Base-by-base conservation (phyloP, 768 basidiomycete genomes). In the Naganishia vishniacii region DNA sequence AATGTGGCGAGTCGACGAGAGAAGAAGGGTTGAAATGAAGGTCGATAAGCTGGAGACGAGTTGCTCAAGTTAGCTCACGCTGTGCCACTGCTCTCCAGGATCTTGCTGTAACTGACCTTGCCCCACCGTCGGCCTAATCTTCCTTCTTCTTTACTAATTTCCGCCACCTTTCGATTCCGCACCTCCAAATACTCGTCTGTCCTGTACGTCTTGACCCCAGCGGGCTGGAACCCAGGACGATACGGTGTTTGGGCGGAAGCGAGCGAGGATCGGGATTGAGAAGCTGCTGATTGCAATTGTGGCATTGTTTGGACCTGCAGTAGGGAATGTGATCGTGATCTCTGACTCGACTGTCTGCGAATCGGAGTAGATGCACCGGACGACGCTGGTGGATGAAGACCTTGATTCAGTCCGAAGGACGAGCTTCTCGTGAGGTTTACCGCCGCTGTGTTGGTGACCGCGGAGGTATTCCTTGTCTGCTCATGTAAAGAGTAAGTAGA, bases 191-290 rank as follows among this genome's bases (percentile, higher is more conserved):
- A 97, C 60, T 90, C 88, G 61, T 89, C 91, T 7, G 92, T 95
- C 40, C 87, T 83, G 5, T 82, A 85, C 13, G 86, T 80, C 73
- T 84, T 86, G 4, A 91, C 84, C 4, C 93, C 93, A 70, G 83
- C 87, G 5, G 94, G 94, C 74, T 99, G 94, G 74, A 97, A 99
- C 1, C 91, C 91, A 2, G 89, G 85, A 48, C 87, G 85, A 74
- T 98, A 98, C 1, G 78, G 79, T 68, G 72, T 77, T 65, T 47
- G 3, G 70, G 62, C 32, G 72, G 77, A 7, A 61, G 65, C 1
- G 70, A 64, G 63, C 28, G 45, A 41, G n/a, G 28, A 26, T 18
- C 59, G 32, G 15, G 42, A 47, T 45, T 46, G 42, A 2, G 53
- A 41, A 5, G 42, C 42, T 15, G 42, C 7, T 44, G 9, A 6